Percentiles rank a stretch among this genome's conserved stretches.
Conservation (phyloP, 163 green algal species). For the Chloromonas sp. region DNA sequence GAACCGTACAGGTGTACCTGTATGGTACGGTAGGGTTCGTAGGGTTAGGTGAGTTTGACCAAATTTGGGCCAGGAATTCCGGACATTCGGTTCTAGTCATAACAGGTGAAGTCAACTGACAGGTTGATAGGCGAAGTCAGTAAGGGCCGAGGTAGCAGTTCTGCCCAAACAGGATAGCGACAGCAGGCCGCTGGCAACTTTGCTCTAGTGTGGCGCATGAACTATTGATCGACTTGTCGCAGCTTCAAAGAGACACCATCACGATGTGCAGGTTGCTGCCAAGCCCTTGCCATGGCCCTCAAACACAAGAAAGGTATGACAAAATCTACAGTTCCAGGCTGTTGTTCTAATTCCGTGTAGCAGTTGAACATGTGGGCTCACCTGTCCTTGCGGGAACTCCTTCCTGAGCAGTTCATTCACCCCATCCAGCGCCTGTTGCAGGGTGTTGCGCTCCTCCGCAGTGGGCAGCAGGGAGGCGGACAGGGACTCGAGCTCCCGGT, state of each 20-base stretch:
- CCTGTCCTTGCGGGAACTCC: slow-evolving; percentile 41
- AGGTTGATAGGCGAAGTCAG: neutral
- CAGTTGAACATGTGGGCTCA: neutral
- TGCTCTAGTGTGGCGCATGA: neutral
- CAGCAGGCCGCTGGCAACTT: neutral
- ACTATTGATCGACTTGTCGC: too few species aligned
- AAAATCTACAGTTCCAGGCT: neutral
- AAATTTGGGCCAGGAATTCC: neutral
- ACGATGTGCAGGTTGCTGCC: neutral
- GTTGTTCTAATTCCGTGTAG: neutral
- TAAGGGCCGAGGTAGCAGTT: neutral
- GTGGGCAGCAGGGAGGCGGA: slow-evolving; percentile 19
- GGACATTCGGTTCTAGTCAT: neutral
- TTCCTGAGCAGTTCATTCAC: slow-evolving; percentile 18
- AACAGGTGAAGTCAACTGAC: neutral
- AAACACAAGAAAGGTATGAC: neutral
- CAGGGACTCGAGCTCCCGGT: slow-evolving; percentile 20
- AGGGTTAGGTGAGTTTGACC: neutral
- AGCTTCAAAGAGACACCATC: too few species aligned
- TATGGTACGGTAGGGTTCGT: neutral
- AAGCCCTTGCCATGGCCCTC: neutral
- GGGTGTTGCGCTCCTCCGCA: slow-evolving; percentile 14
- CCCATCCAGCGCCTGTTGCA: slow-evolving; percentile 17
- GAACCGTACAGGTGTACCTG: slow-evolving; percentile 48
- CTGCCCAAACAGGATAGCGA: neutral